These are phyloP conservation scores for Calonectria pseudoreteaudii DNA, from an alignment of 2,329 filamentous ascomycete genomes.

Conservation along the genomic window DNA sequence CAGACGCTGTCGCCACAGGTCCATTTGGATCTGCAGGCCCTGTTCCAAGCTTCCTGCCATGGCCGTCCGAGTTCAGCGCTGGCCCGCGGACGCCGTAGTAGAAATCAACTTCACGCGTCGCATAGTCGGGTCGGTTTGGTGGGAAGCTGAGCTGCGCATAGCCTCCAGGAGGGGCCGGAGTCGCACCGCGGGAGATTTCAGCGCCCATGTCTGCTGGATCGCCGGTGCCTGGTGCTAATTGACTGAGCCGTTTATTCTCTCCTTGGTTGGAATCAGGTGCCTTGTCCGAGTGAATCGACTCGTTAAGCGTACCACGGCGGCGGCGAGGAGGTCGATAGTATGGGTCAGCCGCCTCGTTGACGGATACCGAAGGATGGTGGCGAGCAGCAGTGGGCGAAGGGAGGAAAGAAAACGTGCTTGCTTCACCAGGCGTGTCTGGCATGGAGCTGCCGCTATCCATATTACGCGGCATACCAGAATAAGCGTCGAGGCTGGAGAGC, in stretches of 20 bases:
- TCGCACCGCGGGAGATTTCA: conserved; percentile 56
- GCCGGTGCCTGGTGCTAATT: conserved; percentile 42
- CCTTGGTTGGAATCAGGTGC: conserved; percentile 44
- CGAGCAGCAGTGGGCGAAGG: conserved; percentile 65
- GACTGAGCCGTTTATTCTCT: conserved; percentile 54
- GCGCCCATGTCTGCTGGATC: conserved; percentile 56
- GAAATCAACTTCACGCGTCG: conserved; percentile 94
- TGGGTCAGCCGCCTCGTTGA: conserved; percentile 73
- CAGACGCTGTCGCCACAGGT: conserved; percentile 87
- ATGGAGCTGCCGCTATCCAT: conserved; percentile 72
- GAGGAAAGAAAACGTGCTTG: conserved; percentile 79
- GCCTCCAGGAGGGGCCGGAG: conserved; percentile 52
- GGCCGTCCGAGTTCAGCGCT: conserved; percentile 83
- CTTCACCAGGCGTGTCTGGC: conserved; percentile 79
- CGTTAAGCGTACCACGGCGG: conserved; percentile 70
- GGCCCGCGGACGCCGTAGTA: conserved; percentile 95
- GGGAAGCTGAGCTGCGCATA: conserved; percentile 55
- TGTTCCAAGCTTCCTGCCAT: conserved; percentile 88
- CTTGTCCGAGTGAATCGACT: conserved; percentile 48
- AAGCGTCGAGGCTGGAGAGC: conserved; percentile 63
- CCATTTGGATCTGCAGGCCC: conserved; percentile 95
- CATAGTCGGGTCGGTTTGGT: conserved; percentile 81
- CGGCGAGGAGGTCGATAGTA: conserved; percentile 90
- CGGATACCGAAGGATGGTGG: conserved; percentile 58
- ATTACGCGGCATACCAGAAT: conserved; percentile 58